Conservation (phyloP, 2,329 filamentous ascomycete species). For the Penicillium sp. region DNA sequence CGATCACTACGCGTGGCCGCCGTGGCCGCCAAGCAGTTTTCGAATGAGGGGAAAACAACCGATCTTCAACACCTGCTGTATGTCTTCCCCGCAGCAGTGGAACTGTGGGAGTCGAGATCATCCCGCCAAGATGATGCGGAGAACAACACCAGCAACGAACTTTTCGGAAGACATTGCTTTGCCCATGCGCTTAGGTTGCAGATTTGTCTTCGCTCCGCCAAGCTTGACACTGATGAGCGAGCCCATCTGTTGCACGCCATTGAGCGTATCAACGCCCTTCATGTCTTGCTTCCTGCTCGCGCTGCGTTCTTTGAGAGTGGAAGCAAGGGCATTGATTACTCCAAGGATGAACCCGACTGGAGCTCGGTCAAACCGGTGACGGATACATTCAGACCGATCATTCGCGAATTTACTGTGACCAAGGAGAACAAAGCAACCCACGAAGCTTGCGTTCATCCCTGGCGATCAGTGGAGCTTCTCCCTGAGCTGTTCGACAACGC, state of each 20-base stretch:
- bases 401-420: conserved; percentile 26
- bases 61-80: conserved; percentile 36
- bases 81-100: conserved; percentile 33
- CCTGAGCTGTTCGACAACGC: conserved; percentile 47
- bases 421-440: conserved; percentile 12
- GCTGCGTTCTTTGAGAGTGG: conserved; percentile 37
- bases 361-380: conserved; percentile 36
- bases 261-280: conserved; percentile 39
- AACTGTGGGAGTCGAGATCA: conserved; percentile 40
- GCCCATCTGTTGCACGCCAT: conserved; percentile 32
- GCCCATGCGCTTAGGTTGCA: conserved; percentile 36
- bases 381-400: conserved; percentile 36
- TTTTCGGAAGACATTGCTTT: conserved; percentile 35
- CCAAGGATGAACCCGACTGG: conserved; percentile 34
- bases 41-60: conserved; percentile 28
- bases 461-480: conserved; percentile 35
- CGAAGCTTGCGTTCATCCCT: conserved; percentile 16
- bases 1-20: conserved; percentile 35
- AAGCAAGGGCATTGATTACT: conserved; percentile 35
- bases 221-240: conserved; percentile 33
- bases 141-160: conserved; percentile 36
- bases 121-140: conserved; percentile 32
- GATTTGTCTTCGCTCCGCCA: conserved; percentile 26
- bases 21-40: conserved; percentile 30
- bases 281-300: conserved; percentile 43